A percentile compares a stretch with the other conserved stretches of the same genome.
phyloP scores from a whole-genome alignment of 768 basidiomycete genomes.

The Cyclocybe aegerita region DNA sequence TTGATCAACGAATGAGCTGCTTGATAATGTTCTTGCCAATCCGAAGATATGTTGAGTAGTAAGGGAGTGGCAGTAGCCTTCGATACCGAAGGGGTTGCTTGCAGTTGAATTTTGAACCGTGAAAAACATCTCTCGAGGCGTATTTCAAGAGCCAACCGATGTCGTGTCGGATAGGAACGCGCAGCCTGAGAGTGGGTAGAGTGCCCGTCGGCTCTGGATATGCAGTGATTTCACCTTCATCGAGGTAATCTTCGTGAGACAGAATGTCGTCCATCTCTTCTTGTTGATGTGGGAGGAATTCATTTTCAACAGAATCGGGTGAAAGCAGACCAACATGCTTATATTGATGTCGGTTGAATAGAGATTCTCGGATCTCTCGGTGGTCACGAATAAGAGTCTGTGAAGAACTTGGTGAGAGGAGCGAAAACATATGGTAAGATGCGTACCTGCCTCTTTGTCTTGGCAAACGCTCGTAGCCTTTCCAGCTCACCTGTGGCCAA shows the following conservation, averaged over 20 bases:
- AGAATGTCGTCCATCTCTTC: too few species aligned
- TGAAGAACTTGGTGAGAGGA: background rate
- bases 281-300: too few species aligned
- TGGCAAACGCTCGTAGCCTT: constrained; percentile 17
- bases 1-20: constrained; percentile 16
- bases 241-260: too few species aligned
- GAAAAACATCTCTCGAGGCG: constrained; percentile 10
- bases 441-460: constrained; percentile 7
- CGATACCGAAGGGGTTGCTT: background rate
- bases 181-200: too few species aligned
- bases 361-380: too few species aligned
- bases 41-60: constrained; percentile 22
- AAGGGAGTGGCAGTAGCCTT: constrained; percentile 15
- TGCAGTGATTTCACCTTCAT: too few species aligned
- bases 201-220: background rate
- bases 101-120: constrained; percentile 15
- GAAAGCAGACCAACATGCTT: too few species aligned
- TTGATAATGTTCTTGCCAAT: constrained; percentile 13
- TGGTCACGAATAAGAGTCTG: background rate
- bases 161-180: constrained; percentile 1
- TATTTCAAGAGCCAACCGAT: constrained; percentile 15
- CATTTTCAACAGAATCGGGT: too few species aligned
- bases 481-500: constrained; percentile 24
- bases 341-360: too few species aligned
- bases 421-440: background rate